Evolutionary conservation across 2,329 filamentous ascomycete genomes (phyloP).

Genomic region (Pestalotiopsis sp.): DNA sequence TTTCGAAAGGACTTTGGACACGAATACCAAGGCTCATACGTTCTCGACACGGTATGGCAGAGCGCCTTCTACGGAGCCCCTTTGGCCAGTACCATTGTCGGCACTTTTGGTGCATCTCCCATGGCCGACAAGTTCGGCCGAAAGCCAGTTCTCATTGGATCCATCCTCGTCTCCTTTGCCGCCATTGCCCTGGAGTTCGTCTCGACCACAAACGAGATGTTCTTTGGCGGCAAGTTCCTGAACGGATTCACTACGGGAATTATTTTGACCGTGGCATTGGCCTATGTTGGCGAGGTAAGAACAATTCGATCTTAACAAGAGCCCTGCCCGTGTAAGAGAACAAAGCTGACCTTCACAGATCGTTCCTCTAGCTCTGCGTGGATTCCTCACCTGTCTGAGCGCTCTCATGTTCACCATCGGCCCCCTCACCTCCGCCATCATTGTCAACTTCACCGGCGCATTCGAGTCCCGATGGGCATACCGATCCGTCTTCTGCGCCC

Average conservation of each 20-base stretch:
- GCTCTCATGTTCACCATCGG: constrained; percentile 34
- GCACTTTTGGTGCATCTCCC: constrained; percentile 23
- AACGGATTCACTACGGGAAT: constrained; percentile 34
- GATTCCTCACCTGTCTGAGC: constrained; percentile 28
- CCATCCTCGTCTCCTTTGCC: constrained; percentile 33
- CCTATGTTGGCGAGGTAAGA: constrained; percentile 32
- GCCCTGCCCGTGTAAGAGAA: no score
- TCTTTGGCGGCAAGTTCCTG: constrained; percentile 40
- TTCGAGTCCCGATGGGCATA: constrained; percentile 35
- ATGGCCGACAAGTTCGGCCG: constrained; percentile 38
- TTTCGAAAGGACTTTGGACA: constrained; percentile 11
- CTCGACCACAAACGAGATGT: constrained; percentile 36
- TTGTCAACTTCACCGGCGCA: constrained; percentile 33
- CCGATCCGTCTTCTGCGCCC: constrained; percentile 33
- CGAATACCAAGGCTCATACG: constrained; percentile 4
- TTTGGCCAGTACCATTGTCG: constrained; percentile 5
- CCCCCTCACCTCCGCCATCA: constrained; percentile 32
- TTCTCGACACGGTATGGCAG: constrained; percentile 4
- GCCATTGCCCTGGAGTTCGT: constrained; percentile 38
- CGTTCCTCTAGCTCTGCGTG: constrained; percentile 28
- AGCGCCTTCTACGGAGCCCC: constrained; percentile 1
- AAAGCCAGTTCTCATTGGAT: constrained; percentile 29
- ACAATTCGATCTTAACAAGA: no score
- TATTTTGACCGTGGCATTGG: constrained; percentile 16
- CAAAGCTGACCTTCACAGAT: constrained; percentile 18